Base-by-base conservation (phyloP, 2,329 filamentous ascomycete species). In the Fusarium chuoi region DNA sequence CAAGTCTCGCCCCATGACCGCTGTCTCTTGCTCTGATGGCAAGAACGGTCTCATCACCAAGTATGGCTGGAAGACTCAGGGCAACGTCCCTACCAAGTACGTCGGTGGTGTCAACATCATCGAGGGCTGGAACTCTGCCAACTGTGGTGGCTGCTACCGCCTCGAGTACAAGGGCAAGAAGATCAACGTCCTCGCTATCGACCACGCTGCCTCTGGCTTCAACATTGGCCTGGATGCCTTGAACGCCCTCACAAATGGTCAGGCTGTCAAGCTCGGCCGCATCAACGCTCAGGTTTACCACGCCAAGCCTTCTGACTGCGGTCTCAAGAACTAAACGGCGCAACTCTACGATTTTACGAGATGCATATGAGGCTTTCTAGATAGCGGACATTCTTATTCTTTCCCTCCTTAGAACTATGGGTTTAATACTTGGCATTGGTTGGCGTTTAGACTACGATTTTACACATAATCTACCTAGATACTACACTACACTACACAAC, bases 1-100 rank as follows among this genome's bases (percentile, higher is more conserved):
- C 71, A 80, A 80, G 51, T 74, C 75, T 68, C 87, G 90, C 65
- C 85, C 88, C 49, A 81, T 95, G 62, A 85, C 82, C 39, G 81
- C 78, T 10, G 87, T 94, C 49, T 81, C 90, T 70, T 94, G 92
- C 88, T 92, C 89, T 38, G 89, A 94, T 78, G 92, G 92, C 62
- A 52, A 71, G 70, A 91, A 93, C 82, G 92, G 92, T 65, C 86
- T 94, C 70, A 89, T 89, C 71, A 90, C 87, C 76, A 87, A 85
- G 77, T 89, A 89, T 83, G 85, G 85, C 76, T 93, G 88, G 89
- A 79, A 82, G 59, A 89, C 82, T 2, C 88, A 90, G 81, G 85
- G 85, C 60, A 78, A 85, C 36, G 80, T 90, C 74, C 84, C 85
- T 22, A 71, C 88, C 82, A 86, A 88, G 41, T 84, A 86, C 80